Evolutionary conservation across 768 basidiomycete species (phyloP), one percentile per base, ranked within the genome.

Genomic region (Asterophora parasitica): DNA sequence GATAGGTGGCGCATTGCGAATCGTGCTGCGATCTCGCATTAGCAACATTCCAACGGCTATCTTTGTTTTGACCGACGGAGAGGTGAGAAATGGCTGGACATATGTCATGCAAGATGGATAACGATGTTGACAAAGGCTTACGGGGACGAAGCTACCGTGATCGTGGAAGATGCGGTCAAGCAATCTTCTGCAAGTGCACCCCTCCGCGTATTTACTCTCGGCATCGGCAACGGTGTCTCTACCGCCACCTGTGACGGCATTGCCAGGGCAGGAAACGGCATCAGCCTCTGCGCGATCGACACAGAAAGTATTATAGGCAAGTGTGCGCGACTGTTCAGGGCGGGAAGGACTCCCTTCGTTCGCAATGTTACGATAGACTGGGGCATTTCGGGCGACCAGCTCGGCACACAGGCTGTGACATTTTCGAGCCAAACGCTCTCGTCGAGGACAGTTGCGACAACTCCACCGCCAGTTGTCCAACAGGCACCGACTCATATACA

Each of bases 21-120:
- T 41, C 1, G 72, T 73, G 17, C 65, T 81, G n/a, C 23, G 44
- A 1, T 57, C 58, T 4, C 70, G 77, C 5, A 58, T 52, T 7
- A 40, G 15, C 7, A 50, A 57, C 23, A 66, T 70, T 1, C 69
- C 81, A 1, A 76, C 77, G 0, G 71, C 65, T 7, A 59, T 81
- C 7, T 81, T 84, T 50, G 59, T 83, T 11, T 63, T 85, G 26
- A 85, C 83, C 1, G 83, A 82, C 48, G 82, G 82, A 13, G 61
- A 72, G 42, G 71, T 79, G 20, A 1, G 65, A 41, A 13, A 15
- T 16, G 11, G 17, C 30, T 23, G 16, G 5, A 20, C 4, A 17
- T 42, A 17, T 8, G 10, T 19, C 30, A 12, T 32, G 4, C 28
- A 17, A 36, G n/a, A n/a, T n/a, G n/a, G n/a, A 20, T 27, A 17